Percentiles rank a stretch among this genome's conserved stretches.
Conservation (phyloP, 306 rosid species). For the Sicyos edulis region DNA sequence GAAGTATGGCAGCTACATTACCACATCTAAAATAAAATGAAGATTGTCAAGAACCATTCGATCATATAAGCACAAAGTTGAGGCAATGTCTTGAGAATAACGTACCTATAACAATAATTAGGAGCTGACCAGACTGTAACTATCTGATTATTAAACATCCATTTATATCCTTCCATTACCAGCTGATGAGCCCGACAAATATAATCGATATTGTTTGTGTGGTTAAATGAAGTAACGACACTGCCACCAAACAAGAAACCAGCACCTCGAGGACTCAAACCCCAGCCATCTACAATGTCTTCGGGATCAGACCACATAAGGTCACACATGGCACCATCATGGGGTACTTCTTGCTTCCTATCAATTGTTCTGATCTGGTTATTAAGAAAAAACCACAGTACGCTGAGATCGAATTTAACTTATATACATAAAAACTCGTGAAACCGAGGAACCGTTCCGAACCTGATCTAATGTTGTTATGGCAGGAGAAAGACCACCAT, state of each 20-base stretch:
- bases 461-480: conserved; percentile 95
- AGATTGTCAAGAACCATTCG: conserved; percentile 25
- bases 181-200: conserved; percentile 99
- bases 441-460: conserved; percentile 16
- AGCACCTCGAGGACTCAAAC: conserved; percentile 99
- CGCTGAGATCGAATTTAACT: conserved; percentile 10
- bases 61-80: conserved; percentile 14
- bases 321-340: conserved; percentile 99
- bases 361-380: conserved; percentile 85
- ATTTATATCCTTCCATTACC: conserved; percentile 99
- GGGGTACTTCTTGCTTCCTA: conserved; percentile 99
- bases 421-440: not conserved
- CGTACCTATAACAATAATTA: conserved; percentile 93
- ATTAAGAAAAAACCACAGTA: conserved; percentile 9
- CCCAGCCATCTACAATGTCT: conserved; percentile 98
- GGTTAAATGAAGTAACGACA: conserved; percentile 80
- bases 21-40: conserved; percentile 65
- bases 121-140: conserved; percentile 99
- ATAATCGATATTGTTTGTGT: conserved; percentile 85
- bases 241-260: conserved; percentile 95
- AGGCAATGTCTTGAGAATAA: conserved; percentile 16
- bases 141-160: conserved; percentile 98
- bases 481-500: conserved; percentile 98
- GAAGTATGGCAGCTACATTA: conserved; percentile 93
- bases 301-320: conserved; percentile 99